Conservation (phyloP, 1,139 yeast species). For the Yamadazyma taylorii region DNA sequence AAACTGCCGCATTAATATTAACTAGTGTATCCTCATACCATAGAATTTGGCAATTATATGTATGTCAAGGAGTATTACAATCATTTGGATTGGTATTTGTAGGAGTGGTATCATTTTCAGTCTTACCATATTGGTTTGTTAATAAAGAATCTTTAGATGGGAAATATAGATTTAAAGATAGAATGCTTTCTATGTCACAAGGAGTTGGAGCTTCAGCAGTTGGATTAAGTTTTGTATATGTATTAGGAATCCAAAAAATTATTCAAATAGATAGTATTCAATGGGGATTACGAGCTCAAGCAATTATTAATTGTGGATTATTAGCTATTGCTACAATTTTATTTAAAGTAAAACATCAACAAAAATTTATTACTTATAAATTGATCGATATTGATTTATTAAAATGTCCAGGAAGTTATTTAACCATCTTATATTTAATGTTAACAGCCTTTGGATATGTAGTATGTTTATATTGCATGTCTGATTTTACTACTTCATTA, state of each 20-base stretch:
- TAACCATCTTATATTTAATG: slow-evolving; percentile 26
- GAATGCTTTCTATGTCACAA: slow-evolving; percentile 56
- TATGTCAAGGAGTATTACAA: slow-evolving; percentile 32
- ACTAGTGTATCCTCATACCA: slow-evolving; percentile 42
- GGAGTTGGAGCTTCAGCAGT: slow-evolving; percentile 51
- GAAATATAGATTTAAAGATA: slow-evolving; percentile 32
- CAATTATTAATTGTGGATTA: slow-evolving; percentile 28
- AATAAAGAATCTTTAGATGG: slow-evolving; percentile 12
- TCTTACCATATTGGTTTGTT: slow-evolving; percentile 63
- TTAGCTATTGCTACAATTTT: slow-evolving; percentile 25
- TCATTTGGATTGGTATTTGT: slow-evolving; percentile 29
- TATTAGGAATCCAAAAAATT: slow-evolving; percentile 31
- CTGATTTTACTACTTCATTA: slow-evolving; percentile 28
- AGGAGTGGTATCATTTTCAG: slow-evolving; percentile 36
- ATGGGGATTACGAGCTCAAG: slow-evolving; percentile 46
- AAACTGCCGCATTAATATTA: slow-evolving; percentile 42
- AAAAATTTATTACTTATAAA: slow-evolving; percentile 20
- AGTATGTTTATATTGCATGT: slow-evolving; percentile 36
- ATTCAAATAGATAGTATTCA: slow-evolving; percentile 21
- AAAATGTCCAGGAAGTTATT: slow-evolving; percentile 24
- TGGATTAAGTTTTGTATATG: slow-evolving; percentile 29
- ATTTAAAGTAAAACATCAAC: slow-evolving; percentile 11
- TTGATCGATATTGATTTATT: slow-evolving; percentile 9
- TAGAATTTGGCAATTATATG: slow-evolving; percentile 34
- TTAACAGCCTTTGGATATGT: slow-evolving; percentile 42